These are phyloP conservation scores for Pseudocercospora musae DNA, from an alignment of 2,329 filamentous ascomycete species.

Conservation along the genomic window DNA sequence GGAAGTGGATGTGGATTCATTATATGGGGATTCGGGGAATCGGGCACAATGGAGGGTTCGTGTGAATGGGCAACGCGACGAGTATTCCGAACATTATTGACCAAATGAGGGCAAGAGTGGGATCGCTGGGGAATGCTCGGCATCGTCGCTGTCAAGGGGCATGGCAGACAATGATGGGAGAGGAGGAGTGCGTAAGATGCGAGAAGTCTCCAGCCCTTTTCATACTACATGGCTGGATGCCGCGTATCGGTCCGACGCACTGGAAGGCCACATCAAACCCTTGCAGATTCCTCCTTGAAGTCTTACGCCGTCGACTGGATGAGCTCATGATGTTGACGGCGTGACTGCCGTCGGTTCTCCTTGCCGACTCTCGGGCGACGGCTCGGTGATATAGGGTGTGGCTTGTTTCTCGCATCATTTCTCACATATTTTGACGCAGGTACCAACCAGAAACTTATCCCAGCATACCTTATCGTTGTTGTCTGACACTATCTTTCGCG, in stretches of 20 bases:
- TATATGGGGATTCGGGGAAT: slow-evolving; percentile 6
- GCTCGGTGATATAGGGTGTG: background rate
- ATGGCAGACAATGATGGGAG: background rate
- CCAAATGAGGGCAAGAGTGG: background rate
- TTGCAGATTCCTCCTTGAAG: too few relatives aligned
- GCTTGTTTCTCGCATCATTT: too few relatives aligned
- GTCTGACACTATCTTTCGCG: background rate
- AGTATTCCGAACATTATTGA: background rate
- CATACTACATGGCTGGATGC: background rate
- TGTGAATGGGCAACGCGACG: background rate
- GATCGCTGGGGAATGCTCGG: background rate
- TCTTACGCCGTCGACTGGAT: too few relatives aligned
- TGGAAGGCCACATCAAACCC: too few relatives aligned
- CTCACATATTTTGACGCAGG: background rate
- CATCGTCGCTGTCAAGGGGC: background rate
- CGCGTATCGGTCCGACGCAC: background rate
- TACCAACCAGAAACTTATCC: background rate
- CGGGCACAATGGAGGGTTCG: slow-evolving; percentile 8
- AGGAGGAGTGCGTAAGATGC: too few relatives aligned
- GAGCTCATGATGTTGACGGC: too few relatives aligned
- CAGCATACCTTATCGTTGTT: background rate
- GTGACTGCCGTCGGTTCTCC: background rate
- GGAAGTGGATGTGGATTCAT: slow-evolving; percentile 4
- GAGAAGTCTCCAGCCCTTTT: too few relatives aligned
- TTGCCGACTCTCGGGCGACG: background rate